phyloP scores from a whole-genome alignment of 768 basidiomycete genomes.

The Tubosaeta sp. region DNA sequence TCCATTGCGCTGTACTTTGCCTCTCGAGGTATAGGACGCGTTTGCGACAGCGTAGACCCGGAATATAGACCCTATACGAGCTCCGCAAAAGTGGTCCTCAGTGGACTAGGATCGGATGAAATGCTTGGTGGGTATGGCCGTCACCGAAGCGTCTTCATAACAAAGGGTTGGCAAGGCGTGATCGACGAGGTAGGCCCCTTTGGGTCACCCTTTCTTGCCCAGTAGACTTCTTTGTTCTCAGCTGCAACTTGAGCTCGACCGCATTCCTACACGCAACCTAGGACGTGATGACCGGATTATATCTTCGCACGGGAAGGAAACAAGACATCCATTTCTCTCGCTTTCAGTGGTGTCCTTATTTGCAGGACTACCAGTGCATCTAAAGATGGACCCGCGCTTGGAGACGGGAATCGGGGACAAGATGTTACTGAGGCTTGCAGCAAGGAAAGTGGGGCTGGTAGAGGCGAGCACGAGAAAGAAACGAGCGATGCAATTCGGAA shows the following conservation, averaged over 20 bases:
- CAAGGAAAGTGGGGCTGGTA: constrained; percentile 66
- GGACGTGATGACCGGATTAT: constrained; percentile 94
- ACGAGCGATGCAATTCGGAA: constrained; percentile 96
- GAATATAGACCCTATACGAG: constrained; percentile 54
- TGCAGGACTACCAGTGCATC: constrained; percentile 71
- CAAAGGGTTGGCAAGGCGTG: constrained; percentile 69
- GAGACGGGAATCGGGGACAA: constrained; percentile 87
- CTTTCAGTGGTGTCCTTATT: constrained; percentile 74
- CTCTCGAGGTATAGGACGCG: constrained; percentile 67
- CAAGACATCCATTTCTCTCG: constrained; percentile 86
- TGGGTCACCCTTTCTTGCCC: background rate
- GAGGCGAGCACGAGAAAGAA: constrained; percentile 79
- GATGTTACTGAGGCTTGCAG: constrained; percentile 70
- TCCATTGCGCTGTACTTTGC: constrained; percentile 93
- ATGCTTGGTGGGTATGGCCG: constrained; percentile 91
- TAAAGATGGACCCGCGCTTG: constrained; percentile 75
- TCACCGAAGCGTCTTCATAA: constrained; percentile 71
- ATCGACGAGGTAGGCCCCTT: constrained; percentile 64
- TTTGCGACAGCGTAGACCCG: constrained; percentile 38
- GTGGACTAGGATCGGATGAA: constrained; percentile 93
- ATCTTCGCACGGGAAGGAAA: constrained; percentile 89
- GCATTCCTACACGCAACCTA: constrained; percentile 84
- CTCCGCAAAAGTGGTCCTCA: constrained; percentile 77
- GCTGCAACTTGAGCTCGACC: constrained; percentile 86
- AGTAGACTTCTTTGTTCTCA: constrained; percentile 28